A percentile compares a stretch with the other conserved stretches of the same genome.
These are phyloP conservation scores for Neurospora africana DNA, from an alignment of 495 filamentous ascomycete species.

Conservation along the genomic window DNA sequence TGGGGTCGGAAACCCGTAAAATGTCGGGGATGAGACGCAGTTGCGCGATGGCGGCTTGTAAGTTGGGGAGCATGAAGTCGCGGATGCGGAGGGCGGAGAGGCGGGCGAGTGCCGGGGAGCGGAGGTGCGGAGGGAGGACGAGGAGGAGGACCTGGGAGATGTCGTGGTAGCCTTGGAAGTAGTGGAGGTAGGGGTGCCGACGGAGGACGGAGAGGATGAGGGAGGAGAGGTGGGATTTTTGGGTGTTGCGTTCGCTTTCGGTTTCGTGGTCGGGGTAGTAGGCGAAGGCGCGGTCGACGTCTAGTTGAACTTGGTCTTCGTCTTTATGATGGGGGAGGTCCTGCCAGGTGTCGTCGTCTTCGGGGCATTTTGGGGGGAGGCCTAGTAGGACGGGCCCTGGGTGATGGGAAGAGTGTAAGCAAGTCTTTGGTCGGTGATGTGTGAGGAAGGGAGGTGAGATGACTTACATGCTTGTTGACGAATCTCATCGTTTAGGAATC, in stretches of 20 bases:
- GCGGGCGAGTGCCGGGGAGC: constrained; percentile 50
- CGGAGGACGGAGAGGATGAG: constrained; percentile 70
- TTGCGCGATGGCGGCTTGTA: constrained; percentile 72
- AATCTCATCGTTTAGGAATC: constrained; percentile 70
- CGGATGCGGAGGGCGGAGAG: constrained; percentile 83
- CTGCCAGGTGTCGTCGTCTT: constrained; percentile 34
- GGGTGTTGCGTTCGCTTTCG: constrained; percentile 48
- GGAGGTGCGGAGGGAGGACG: constrained; percentile 50
- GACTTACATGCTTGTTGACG: constrained; percentile 76
- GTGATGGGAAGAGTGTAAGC: background rate
- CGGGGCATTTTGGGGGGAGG: constrained; percentile 17
- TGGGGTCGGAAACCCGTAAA: constrained; percentile 54
- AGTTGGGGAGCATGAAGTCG: constrained; percentile 92
- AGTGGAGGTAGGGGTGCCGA: constrained; percentile 74
- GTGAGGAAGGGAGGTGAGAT: background rate
- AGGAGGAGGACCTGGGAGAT: constrained; percentile 95
- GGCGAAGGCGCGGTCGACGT: constrained; percentile 92
- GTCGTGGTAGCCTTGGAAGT: constrained; percentile 98
- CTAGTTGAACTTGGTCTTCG: constrained; percentile 78
- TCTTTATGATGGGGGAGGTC: constrained; percentile 60
- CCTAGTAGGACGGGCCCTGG: constrained; percentile 77
- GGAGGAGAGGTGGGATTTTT: constrained; percentile 61
- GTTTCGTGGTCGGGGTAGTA: constrained; percentile 68
- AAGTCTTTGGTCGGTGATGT: background rate
- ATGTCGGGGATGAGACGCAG: constrained; percentile 77